phyloP scores from a whole-genome alignment of 2,329 filamentous ascomycete genomes.

The Beauveria sp. region DNA sequence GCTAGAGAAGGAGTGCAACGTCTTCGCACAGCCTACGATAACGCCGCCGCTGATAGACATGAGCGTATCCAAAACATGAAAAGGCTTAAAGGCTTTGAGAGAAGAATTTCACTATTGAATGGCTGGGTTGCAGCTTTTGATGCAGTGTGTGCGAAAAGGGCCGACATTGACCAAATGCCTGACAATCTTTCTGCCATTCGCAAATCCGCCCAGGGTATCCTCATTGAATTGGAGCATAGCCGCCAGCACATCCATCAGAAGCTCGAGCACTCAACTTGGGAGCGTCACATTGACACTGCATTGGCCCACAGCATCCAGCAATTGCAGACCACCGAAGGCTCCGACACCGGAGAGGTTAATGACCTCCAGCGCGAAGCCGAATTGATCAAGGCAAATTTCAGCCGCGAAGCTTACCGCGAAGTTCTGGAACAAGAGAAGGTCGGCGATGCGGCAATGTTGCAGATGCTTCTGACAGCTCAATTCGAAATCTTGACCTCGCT shows the following conservation, averaged over 20 bases:
- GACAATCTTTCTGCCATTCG: conserved; percentile 66
- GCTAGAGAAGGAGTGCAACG: conserved; percentile 72
- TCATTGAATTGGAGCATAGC: conserved; percentile 83
- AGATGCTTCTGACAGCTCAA: conserved; percentile 79
- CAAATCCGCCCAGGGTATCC: conserved; percentile 80
- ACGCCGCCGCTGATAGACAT: conserved; percentile 67
- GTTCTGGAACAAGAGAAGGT: conserved; percentile 78
- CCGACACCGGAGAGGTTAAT: conserved; percentile 55
- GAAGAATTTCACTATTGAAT: conserved; percentile 77
- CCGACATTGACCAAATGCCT: conserved; percentile 58
- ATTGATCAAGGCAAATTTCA: conserved; percentile 73
- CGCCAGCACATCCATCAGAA: conserved; percentile 85
- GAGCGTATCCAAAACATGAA: conserved; percentile 76
- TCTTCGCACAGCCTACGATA: conserved; percentile 75
- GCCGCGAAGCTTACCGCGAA: conserved; percentile 68
- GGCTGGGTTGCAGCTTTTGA: conserved; percentile 94
- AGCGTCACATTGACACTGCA: conserved; percentile 78
- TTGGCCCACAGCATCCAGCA: conserved; percentile 78
- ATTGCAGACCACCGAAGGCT: conserved; percentile 49
- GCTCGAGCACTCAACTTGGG: conserved; percentile 76
- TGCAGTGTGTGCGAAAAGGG: conserved; percentile 60
- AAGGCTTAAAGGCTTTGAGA: conserved; percentile 73
- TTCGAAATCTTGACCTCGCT: conserved; percentile 86
- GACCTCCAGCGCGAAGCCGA: conserved; percentile 76
- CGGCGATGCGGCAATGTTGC: conserved; percentile 69